Percentiles rank a stretch among this genome's conserved stretches.
These are phyloP conservation scores for Favolaschia claudopus DNA, from an alignment of 768 basidiomycete species.

Conservation along the genomic window DNA sequence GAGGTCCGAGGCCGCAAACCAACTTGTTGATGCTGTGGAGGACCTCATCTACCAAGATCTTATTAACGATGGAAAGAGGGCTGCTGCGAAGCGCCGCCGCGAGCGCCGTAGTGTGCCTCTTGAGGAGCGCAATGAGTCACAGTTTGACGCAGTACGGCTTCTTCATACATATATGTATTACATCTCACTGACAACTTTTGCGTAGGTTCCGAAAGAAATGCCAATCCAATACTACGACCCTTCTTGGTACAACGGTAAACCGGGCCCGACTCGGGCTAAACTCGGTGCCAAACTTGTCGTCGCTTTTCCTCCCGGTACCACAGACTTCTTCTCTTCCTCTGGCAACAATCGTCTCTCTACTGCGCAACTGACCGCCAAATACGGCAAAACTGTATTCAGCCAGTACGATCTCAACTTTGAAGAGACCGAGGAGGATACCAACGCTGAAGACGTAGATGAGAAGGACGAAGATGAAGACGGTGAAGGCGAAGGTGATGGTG, in stretches of 20 bases:
- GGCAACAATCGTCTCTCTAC: neutral
- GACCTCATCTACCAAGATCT: neutral
- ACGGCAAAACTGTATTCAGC: neutral
- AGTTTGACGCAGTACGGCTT: neutral
- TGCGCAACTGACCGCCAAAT: constrained; percentile 7
- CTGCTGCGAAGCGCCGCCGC: neutral
- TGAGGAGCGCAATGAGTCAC: neutral
- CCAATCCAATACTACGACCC: constrained; percentile 21
- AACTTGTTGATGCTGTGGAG: constrained; percentile 3
- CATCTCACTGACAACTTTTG: neutral
- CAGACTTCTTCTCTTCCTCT: constrained; percentile 1
- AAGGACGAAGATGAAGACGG: neutral
- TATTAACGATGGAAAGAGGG: neutral
- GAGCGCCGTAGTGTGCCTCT: neutral
- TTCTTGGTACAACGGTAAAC: constrained; percentile 11
- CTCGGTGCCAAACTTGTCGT: neutral
- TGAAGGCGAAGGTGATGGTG: constrained; percentile 11
- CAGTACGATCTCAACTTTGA: constrained; percentile 9
- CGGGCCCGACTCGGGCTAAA: constrained; percentile 6
- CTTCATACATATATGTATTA: neutral
- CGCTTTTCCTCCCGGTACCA: neutral
- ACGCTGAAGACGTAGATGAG: neutral
- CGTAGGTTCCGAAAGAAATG: constrained; percentile 14
- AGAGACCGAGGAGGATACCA: neutral
- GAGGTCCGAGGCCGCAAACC: constrained; percentile 5